phyloP scores from a whole-genome alignment of 768 basidiomycete genomes.

The Agrocybe chaxingu region DNA sequence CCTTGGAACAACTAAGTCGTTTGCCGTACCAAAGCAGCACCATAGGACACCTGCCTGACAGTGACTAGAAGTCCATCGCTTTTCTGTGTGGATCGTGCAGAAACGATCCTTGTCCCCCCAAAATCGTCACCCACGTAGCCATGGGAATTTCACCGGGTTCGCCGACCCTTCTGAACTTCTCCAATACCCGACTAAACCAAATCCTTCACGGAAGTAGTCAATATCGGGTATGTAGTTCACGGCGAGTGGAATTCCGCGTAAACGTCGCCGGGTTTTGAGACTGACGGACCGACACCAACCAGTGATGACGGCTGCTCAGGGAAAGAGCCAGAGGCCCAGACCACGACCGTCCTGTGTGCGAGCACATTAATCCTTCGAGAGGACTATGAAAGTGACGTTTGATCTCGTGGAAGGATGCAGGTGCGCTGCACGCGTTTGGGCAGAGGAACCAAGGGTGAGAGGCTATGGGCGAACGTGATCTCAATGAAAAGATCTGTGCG shows the following conservation, averaged over 20 bases:
- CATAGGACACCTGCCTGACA: constrained; percentile 10
- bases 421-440: background rate
- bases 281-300: constrained; percentile 7
- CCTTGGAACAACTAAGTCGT: constrained; percentile 1
- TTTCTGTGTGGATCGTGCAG: constrained; percentile 26
- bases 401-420: constrained; percentile 8
- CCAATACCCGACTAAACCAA: constrained; percentile 20
- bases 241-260: constrained; percentile 46
- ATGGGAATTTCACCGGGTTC: constrained; percentile 51
- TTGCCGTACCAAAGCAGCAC: constrained; percentile 26
- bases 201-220: constrained; percentile 17
- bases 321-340: constrained; percentile 43
- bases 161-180: constrained; percentile 49
- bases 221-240: constrained; percentile 36
- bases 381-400: constrained; percentile 5
- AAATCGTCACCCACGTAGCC: constrained; percentile 38
- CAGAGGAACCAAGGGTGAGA: constrained; percentile 14
- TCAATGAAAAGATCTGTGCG: constrained; percentile 19
- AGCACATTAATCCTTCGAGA: constrained; percentile 11
- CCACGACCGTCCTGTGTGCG: constrained; percentile 36
- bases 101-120: constrained; percentile 4
- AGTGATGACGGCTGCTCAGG: constrained; percentile 24
- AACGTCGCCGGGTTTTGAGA: constrained; percentile 53
- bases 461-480: constrained; percentile 24
- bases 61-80: constrained; percentile 14